phyloP scores from a whole-genome alignment of 495 filamentous ascomycete species.

The Achaetomiella virescens region DNA sequence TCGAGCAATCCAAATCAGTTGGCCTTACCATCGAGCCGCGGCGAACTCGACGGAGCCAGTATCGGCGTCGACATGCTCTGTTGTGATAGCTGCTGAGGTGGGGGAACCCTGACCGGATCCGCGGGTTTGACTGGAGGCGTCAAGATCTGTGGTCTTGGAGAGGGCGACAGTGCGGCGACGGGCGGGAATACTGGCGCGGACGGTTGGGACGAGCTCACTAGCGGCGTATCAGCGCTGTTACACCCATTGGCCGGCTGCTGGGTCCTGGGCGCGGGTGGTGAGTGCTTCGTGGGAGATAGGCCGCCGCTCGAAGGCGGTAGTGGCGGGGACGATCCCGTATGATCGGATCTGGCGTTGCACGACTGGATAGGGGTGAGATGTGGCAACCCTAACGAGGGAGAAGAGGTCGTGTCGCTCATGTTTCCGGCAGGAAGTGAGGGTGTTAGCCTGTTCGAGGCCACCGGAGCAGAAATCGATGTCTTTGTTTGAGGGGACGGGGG shows the following conservation, averaged over 20 bases:
- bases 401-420: conserved; percentile 18
- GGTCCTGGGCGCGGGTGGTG: conserved; percentile 34
- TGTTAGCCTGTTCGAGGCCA: conserved; percentile 12
- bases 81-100: conserved; percentile 2
- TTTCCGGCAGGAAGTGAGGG: conserved; percentile 6
- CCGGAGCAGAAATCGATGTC: conserved; percentile 12
- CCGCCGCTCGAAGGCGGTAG: conserved; percentile 56
- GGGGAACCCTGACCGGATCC: conserved; percentile 28
- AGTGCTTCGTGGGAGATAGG: conserved; percentile 72
- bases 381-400: conserved; percentile 14
- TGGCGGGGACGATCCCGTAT: conserved; percentile 26
- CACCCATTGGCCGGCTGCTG: conserved; percentile 16
- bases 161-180: conserved; percentile 45
- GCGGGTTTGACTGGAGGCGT: conserved; percentile 44
- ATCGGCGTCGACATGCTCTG: neutral
- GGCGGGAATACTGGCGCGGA: conserved; percentile 45
- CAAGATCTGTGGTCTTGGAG: conserved; percentile 43
- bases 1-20: neutral
- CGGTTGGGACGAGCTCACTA: conserved; percentile 19
- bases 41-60: neutral
- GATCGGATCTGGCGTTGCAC: conserved; percentile 13
- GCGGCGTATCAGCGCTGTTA: conserved; percentile 18
- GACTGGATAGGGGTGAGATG: conserved; percentile 22
- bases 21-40: neutral
- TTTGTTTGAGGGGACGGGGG: conserved; percentile 32